A percentile compares a stretch with the other conserved stretches of the same genome.
These are phyloP conservation scores for Aspergillus steynii DNA, from an alignment of 495 filamentous ascomycete species.

Conservation along the genomic window DNA sequence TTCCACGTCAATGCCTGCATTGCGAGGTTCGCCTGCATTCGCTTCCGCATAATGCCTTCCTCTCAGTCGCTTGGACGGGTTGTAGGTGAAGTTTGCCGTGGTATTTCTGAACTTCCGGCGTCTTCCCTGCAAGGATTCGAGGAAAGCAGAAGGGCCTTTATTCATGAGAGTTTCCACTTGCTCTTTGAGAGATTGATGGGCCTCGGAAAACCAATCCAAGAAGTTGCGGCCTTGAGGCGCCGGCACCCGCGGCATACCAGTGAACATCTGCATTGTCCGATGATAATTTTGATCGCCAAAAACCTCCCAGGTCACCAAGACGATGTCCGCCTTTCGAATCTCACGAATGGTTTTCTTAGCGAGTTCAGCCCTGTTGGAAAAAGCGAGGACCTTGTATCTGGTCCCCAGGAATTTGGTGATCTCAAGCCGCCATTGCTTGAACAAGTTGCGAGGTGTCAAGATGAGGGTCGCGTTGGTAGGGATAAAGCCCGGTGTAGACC, in stretches of 20 bases:
- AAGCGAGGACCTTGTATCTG: constrained; percentile 41
- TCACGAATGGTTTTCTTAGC: constrained; percentile 32
- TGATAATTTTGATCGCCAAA: constrained; percentile 51
- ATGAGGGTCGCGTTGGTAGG: constrained; percentile 68
- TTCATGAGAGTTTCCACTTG: constrained; percentile 40
- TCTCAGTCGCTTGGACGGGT: constrained; percentile 35
- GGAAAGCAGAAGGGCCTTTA: constrained; percentile 26
- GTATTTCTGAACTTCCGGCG: constrained; percentile 20
- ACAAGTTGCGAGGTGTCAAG: constrained; percentile 61
- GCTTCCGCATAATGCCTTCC: constrained; percentile 23
- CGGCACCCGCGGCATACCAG: constrained; percentile 47
- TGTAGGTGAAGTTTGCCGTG: constrained; percentile 25
- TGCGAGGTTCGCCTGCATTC: neutral
- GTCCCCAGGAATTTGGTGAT: constrained; percentile 56
- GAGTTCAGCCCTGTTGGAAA: constrained; percentile 35
- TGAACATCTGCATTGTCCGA: constrained; percentile 49
- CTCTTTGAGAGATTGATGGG: constrained; percentile 37
- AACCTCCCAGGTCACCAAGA: constrained; percentile 54
- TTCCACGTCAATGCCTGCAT: constrained; percentile 5
- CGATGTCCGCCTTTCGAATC: constrained; percentile 53
- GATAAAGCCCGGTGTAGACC: constrained; percentile 34
- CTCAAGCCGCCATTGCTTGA: constrained; percentile 67
- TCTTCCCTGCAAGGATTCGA: constrained; percentile 28
- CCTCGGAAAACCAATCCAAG: constrained; percentile 54
- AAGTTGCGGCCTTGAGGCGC: constrained; percentile 45